phyloP scores from a whole-genome alignment of 352 stramenopile species.

The Peronosclerospora sorghi region DNA sequence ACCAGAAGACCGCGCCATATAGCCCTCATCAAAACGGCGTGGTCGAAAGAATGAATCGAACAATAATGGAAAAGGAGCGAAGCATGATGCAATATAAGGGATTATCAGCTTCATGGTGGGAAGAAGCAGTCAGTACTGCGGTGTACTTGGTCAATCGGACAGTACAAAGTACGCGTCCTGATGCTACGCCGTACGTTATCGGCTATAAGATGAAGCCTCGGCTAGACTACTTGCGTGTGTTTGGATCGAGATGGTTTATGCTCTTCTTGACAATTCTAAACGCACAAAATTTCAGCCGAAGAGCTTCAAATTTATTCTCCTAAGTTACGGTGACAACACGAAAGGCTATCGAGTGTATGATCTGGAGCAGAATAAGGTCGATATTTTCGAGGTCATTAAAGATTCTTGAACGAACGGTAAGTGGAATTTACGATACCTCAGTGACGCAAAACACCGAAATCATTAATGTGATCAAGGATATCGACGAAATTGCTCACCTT shows the following conservation, averaged over 20 bases:
- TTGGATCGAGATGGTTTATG: not conserved
- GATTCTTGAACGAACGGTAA: not conserved
- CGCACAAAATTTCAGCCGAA: not conserved
- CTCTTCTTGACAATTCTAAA: not conserved
- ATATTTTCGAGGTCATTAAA: not conserved
- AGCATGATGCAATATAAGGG: conserved; percentile 1
- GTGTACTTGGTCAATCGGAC: not conserved
- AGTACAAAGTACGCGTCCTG: not conserved
- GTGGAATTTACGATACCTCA: not conserved
- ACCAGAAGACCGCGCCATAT: conserved; percentile 1
- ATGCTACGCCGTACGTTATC: not conserved
- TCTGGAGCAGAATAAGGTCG: not conserved
- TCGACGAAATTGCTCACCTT: no score
- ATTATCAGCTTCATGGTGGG: not conserved
- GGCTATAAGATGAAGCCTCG: not conserved
- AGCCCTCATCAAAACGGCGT: not conserved
- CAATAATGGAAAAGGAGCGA: not conserved
- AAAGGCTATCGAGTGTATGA: no score
- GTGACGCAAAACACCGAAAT: not conserved
- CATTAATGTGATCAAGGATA: not conserved
- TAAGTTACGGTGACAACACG: not conserved
- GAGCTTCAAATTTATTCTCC: not conserved
- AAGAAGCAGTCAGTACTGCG: not conserved
- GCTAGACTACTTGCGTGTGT: not conserved
- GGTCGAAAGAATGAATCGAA: conserved; percentile 1